Base-by-base conservation (phyloP, 2,329 filamentous ascomycete species). In the Teratosphaeria epicoccoides region DNA sequence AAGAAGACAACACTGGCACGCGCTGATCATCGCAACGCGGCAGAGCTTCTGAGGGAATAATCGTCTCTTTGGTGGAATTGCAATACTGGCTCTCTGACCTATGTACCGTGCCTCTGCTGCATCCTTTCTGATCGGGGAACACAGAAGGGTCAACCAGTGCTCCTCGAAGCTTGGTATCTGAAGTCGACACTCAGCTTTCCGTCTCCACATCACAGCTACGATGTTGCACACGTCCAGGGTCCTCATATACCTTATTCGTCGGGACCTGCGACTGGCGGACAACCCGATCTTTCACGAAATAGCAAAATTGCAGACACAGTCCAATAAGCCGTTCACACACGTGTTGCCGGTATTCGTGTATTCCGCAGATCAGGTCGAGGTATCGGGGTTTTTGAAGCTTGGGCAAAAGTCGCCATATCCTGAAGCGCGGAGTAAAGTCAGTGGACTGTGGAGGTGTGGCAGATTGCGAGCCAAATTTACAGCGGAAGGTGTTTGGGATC, bases 261-360 rank as follows among this genome's bases (percentile, higher is more conserved):
- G 83, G 58, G 87, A 91, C 64, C 73, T 89, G 20, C 83, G 87
- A 54, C 73, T 86, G 24, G 74, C 79, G 24, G 87, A 91, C 68
- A 90, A 90, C 61, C 85, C 85, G 0, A 75, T 89, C 43, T 76
- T 91, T 20, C 75, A 87, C 62, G 72, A 76, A 53, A 67, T 77
- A 6, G 68, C 71, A 24, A 65, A 66, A n/a, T 56, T 76, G 69
- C 60, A 71, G 78, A 47, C 71, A 71, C 53, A 79, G 71, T 57
- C 67, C 20, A 59, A 73, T 56, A 62, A 63, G 26, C 67, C 70
- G 53, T 65, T 67, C 68, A 86, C 83, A 1, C 84, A 90, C 63
- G 65, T 90, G 1, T 72, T 91, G 1, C 87, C 87, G 6, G 68
- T 88, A 40, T 87, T 83, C 62, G 71, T 88, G 20, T 81, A 89